Evolutionary conservation across 371 early-diverging fungal species (phyloP).

Genomic region (Apophysomyces trapeziformis): DNA sequence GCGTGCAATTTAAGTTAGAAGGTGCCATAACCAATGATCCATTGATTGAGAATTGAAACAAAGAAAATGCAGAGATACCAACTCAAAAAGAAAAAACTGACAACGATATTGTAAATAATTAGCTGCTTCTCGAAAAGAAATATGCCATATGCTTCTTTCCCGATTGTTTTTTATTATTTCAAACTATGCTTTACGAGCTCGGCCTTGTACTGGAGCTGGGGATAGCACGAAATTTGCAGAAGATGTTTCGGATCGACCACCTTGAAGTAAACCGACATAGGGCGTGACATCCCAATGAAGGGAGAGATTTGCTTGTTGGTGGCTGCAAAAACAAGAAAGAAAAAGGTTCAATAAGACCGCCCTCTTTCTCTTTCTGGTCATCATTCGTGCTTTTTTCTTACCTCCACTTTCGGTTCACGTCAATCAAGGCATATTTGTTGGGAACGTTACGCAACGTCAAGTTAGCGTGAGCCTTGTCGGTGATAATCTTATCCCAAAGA

Average conservation of each 20-base stretch:
- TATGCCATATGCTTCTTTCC: background rate
- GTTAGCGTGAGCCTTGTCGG: slow-evolving; percentile 67
- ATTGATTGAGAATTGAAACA: background rate
- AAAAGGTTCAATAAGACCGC: background rate
- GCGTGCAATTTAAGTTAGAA: slow-evolving; percentile 19
- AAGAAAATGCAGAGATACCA: background rate
- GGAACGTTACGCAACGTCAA: slow-evolving; percentile 61
- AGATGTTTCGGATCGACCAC: slow-evolving; percentile 40
- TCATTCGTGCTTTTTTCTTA: slow-evolving; percentile 36
- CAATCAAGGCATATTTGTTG: slow-evolving; percentile 78
- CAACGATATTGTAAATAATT: slow-evolving; percentile 1
- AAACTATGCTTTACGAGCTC: background rate
- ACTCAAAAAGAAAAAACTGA: background rate
- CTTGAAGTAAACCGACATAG: slow-evolving; percentile 77
- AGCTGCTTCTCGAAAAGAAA: background rate
- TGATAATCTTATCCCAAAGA: slow-evolving; percentile 92
- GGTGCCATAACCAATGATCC: slow-evolving; percentile 16
- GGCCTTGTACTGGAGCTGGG: slow-evolving; percentile 15
- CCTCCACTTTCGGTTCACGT: slow-evolving; percentile 71
- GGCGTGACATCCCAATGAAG: slow-evolving; percentile 91
- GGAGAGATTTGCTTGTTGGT: slow-evolving; percentile 71
- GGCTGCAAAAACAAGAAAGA: slow-evolving; percentile 22
- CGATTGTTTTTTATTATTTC: background rate
- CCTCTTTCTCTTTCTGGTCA: background rate
- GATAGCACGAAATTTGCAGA: slow-evolving; percentile 21